Percentiles rank a stretch among this genome's conserved stretches.
Evolutionary conservation across 257 asterid genomes (phyloP).

Genomic region (Fraxinus quadrangulata): DNA sequence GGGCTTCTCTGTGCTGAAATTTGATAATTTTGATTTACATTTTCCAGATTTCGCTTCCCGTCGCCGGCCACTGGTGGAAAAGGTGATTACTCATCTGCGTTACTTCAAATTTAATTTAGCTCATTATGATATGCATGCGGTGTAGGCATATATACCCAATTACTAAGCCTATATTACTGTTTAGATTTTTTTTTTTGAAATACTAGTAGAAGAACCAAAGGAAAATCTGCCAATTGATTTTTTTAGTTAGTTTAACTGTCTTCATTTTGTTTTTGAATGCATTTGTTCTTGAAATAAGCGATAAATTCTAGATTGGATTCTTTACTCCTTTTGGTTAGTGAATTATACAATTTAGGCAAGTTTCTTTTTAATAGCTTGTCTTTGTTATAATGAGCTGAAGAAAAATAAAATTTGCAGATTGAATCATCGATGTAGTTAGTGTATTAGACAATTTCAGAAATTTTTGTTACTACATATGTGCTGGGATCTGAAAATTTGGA

Average conservation of each 20-base stretch:
- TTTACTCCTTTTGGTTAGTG: background rate
- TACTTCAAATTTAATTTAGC: background rate
- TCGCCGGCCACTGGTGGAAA: slow-evolving; percentile 13
- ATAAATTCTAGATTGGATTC: background rate
- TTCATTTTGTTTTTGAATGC: slow-evolving; percentile 11
- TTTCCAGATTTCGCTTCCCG: slow-evolving; percentile 24
- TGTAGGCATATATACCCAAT: background rate
- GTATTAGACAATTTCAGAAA: slow-evolving; percentile 11
- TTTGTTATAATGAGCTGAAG: slow-evolving; percentile 7
- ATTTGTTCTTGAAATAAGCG: background rate
- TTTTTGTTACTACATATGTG: background rate
- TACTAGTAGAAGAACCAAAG: background rate
- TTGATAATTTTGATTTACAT: background rate
- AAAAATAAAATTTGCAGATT: slow-evolving; percentile 14
- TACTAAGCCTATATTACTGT: background rate
- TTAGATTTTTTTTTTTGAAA: background rate
- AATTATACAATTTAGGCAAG: background rate
- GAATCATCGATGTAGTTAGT: background rate
- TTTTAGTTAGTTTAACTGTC: background rate
- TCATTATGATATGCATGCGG: background rate
- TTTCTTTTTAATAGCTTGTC: background rate
- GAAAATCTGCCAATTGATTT: background rate
- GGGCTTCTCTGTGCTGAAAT: slow-evolving; percentile 31
- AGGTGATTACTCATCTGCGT: slow-evolving; percentile 18
- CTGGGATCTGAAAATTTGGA: background rate